Evolutionary conservation across 805 yeast species (phyloP).

Genomic region (Candida multigemmis): DNA sequence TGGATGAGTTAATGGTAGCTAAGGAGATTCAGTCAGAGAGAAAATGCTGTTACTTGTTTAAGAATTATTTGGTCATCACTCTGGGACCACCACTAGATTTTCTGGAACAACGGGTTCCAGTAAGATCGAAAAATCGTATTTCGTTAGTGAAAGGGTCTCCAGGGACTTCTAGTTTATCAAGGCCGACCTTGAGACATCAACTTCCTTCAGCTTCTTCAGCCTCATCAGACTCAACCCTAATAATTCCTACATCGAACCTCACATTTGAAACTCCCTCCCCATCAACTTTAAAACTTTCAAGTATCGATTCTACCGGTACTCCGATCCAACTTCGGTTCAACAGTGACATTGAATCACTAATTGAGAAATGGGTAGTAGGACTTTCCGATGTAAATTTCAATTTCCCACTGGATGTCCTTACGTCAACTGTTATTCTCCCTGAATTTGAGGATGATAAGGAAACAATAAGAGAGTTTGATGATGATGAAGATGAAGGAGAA

Average conservation of each 20-base stretch:
- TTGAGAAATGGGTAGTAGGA: conserved; percentile 37
- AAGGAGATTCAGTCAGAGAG: conserved; percentile 1
- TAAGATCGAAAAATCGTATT: conserved; percentile 4
- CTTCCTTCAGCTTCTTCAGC: neutral
- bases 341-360: conserved; percentile 18
- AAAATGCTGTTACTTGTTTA: conserved; percentile 21
- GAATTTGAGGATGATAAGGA: no score
- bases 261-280: conserved; percentile 9
- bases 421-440: conserved; percentile 23
- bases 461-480: no score
- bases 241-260: no score
- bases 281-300: conserved; percentile 13
- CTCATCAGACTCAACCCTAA: conserved; percentile 3
- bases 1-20: conserved; percentile 19
- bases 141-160: no score
- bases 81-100: no score
- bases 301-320: no score
- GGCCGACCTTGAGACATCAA: neutral
- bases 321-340: no score
- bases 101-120: no score
- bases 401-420: conserved; percentile 26
- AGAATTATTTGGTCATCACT: conserved; percentile 22
- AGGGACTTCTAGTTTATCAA: no score
- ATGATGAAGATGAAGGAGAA: no score
- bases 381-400: conserved; percentile 19